Evolutionary conservation across 2,329 filamentous ascomycete species (phyloP).

Genomic region (Macroventuria anomochaeta): DNA sequence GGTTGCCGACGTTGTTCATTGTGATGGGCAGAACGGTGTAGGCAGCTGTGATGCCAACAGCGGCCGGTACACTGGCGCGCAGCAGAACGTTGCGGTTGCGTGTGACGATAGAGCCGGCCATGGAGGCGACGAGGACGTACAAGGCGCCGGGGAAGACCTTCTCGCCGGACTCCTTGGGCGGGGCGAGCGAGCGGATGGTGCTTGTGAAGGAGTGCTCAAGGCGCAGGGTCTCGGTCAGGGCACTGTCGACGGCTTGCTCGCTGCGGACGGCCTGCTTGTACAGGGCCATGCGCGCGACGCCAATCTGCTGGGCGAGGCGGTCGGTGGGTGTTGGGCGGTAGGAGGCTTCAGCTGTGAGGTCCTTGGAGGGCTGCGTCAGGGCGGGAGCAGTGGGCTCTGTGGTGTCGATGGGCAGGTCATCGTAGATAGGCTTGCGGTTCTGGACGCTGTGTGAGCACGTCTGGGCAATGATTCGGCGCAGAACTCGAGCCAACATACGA

Average conservation of each 20-base stretch:
- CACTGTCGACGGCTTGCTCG: constrained; percentile 82
- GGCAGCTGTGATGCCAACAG: constrained; percentile 81
- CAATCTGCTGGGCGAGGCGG: constrained; percentile 82
- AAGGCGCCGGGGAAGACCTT: constrained; percentile 86
- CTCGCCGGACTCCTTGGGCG: constrained; percentile 84
- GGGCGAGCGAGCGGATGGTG: constrained; percentile 87
- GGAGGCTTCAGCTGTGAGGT: constrained; percentile 32
- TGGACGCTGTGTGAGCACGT: constrained; percentile 5
- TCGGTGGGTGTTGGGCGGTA: constrained; percentile 80
- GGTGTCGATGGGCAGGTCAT: constrained; percentile 59
- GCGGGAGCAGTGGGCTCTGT: constrained; percentile 45
- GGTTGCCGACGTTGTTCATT: constrained; percentile 83
- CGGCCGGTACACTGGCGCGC: constrained; percentile 76
- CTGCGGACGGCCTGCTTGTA: constrained; percentile 75
- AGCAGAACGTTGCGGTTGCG: constrained; percentile 87
- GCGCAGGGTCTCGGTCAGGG: constrained; percentile 79
- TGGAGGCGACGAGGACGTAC: constrained; percentile 91
- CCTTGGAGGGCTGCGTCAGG: constrained; percentile 43
- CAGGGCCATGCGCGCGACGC: constrained; percentile 78
- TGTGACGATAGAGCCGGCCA: constrained; percentile 91
- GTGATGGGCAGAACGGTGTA: constrained; percentile 88
- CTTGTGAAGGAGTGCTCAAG: constrained; percentile 89
- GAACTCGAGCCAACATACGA: too few species aligned
- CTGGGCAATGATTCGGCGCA: too few species aligned
- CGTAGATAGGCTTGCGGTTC: constrained; percentile 75